phyloP scores from a whole-genome alignment of 2,329 filamentous ascomycete species.

The Ceratocystis harringtonii region DNA sequence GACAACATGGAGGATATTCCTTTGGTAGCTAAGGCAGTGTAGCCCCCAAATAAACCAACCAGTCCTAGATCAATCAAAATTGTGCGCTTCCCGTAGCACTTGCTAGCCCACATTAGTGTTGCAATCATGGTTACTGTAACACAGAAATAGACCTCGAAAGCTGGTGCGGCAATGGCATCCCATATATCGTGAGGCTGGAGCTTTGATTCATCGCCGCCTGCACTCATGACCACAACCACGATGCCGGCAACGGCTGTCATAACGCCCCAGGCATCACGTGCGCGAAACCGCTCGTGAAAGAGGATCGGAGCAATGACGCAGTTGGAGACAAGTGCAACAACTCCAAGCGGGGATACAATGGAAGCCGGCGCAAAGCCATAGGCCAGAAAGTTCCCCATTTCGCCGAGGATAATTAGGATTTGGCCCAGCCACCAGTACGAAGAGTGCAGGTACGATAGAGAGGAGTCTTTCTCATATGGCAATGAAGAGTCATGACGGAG shows the following conservation, averaged over 20 bases:
- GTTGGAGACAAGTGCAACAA: constrained; percentile 93
- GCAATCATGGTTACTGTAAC: constrained; percentile 61
- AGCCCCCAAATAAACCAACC: constrained; percentile 86
- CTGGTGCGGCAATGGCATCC: constrained; percentile 71
- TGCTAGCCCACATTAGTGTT: constrained; percentile 66
- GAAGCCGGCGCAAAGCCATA: constrained; percentile 97
- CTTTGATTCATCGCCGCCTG: constrained; percentile 77
- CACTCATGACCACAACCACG: constrained; percentile 83
- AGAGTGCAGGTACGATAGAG: constrained; percentile 69
- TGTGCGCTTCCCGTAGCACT: constrained; percentile 65
- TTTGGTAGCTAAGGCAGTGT: constrained; percentile 93
- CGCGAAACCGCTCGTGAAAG: constrained; percentile 79
- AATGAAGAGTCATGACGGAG: constrained; percentile 4
- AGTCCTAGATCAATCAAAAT: constrained; percentile 88
- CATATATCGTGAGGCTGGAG: constrained; percentile 82
- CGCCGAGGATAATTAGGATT: constrained; percentile 78
- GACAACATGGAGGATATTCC: constrained; percentile 91
- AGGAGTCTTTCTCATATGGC: constrained; percentile 21
- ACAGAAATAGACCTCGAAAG: constrained; percentile 80
- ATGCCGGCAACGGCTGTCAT: constrained; percentile 74
- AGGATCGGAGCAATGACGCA: constrained; percentile 91
- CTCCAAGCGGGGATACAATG: constrained; percentile 88
- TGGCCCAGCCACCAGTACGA: constrained; percentile 96
- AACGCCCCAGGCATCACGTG: constrained; percentile 75
- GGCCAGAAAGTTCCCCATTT: constrained; percentile 90